Base-by-base conservation (phyloP, 2,329 filamentous ascomycete genomes). In the Aspergillus tanneri region DNA sequence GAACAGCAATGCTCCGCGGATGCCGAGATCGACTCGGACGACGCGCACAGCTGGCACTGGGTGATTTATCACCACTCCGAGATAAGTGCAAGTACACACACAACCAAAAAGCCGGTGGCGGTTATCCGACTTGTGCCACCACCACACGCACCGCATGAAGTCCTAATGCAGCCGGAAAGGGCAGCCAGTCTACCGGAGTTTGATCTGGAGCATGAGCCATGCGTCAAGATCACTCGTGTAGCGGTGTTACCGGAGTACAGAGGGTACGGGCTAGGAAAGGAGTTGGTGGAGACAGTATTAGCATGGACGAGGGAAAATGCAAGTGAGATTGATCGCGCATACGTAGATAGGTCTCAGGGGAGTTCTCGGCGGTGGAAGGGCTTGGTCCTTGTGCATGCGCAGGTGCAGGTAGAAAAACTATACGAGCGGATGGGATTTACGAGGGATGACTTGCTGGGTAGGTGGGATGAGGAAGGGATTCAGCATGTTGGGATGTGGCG, bases 401-500 rank as follows among this genome's bases (percentile, higher is more conserved):
- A 96, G 72, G 77, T 79, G 46, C 68, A 74, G 24, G 82, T 87
- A 11, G 77, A 83, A 55, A 71, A 70, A 22, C 74, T 85, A 57
- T 97, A 90, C 83, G 71, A 73, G 61, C 80, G 76, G 62, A 80
- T 85, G 69, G 90, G 90, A 0, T 96, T 96, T 67, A 71, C 75
- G 53, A 74, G 81, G 8, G 90, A 96, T 68, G 78, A 87, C 61
- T 75, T 71, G 8, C 82, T 92, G 80, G 88, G 88, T 1, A 77
- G 67, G 24, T 96, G 90, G 90, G 76, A 78, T 53, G 90, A 96
- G 68, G 90, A 93, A 62, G 88, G 87, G 3, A 92, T 96, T 46
- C 76, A 81, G 55, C 90, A 96, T 73, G 78, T 95, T 14, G 90
- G 88, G 50, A 95, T 96, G 90, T 95, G 82, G 79, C 79, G 71